phyloP scores from a whole-genome alignment of 345 rosid species.

The Odontarrhena argentea region DNA sequence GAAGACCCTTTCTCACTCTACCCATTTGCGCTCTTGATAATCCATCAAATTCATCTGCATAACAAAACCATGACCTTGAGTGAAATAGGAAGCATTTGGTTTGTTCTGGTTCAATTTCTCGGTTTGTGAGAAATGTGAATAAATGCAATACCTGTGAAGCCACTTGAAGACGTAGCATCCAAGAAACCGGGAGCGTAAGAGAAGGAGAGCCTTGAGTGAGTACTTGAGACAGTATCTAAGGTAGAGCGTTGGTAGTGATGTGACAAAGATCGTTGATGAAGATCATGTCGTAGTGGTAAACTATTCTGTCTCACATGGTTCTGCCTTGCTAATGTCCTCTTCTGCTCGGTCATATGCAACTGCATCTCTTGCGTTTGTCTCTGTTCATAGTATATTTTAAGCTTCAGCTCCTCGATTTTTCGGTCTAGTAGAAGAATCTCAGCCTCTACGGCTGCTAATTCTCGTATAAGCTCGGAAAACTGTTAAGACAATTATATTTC shows the following conservation, averaged over 20 bases:
- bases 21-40: slow-evolving; percentile 49
- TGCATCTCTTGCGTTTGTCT: slow-evolving; percentile 54
- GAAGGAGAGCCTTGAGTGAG: slow-evolving; percentile 60
- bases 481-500: slow-evolving; percentile 27
- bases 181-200: slow-evolving; percentile 55
- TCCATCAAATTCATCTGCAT: slow-evolving; percentile 47
- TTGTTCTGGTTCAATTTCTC: background rate
- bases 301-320: slow-evolving; percentile 39
- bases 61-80: slow-evolving; percentile 21
- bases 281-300: slow-evolving; percentile 34
- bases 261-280: slow-evolving; percentile 53
- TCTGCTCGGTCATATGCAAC: slow-evolving; percentile 35
- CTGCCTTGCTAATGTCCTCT: slow-evolving; percentile 39
- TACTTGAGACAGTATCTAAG: slow-evolving; percentile 43
- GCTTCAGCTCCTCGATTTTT: slow-evolving; percentile 65
- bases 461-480: slow-evolving; percentile 65
- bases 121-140: background rate
- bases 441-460: slow-evolving; percentile 70
- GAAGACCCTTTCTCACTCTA: slow-evolving; percentile 44
- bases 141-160: slow-evolving; percentile 54
- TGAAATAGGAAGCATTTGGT: background rate
- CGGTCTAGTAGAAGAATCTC: slow-evolving; percentile 78
- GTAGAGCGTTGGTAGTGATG: slow-evolving; percentile 50
- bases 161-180: slow-evolving; percentile 49
- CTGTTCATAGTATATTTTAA: slow-evolving; percentile 60